Percentiles rank a stretch among this genome's conserved stretches.
Evolutionary conservation across 2,329 filamentous ascomycete genomes (phyloP).

Genomic region (Xylariaceae sp.): DNA sequence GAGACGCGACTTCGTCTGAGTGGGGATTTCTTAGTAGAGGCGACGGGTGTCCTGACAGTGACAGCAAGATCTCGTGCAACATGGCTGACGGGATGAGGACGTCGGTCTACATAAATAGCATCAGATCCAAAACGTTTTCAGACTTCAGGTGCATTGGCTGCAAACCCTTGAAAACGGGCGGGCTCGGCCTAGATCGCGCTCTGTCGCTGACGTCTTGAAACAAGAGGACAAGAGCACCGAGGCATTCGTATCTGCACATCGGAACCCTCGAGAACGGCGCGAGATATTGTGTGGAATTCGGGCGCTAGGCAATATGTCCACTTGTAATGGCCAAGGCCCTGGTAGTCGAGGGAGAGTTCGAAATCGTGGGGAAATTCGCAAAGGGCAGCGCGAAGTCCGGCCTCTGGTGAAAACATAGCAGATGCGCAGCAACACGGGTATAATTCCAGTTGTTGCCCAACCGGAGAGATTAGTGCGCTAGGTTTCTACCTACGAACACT

Average conservation of each 20-base stretch:
- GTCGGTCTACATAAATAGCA: slow-evolving; percentile 10
- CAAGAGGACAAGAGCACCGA: slow-evolving; percentile 49
- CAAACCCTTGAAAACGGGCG: slow-evolving; percentile 26
- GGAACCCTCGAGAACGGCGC: slow-evolving; percentile 1
- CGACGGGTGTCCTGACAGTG: slow-evolving; percentile 90
- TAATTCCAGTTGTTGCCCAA: too few species aligned
- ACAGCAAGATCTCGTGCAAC: slow-evolving; percentile 98
- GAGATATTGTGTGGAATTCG: too few species aligned
- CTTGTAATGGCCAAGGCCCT: too few species aligned
- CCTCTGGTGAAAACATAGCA: too few species aligned
- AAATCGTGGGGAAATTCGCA: too few species aligned
- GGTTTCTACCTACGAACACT: too few species aligned
- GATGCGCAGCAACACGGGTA: too few species aligned
- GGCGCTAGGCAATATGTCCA: too few species aligned
- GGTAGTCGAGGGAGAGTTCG: too few species aligned
- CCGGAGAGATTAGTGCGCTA: too few species aligned
- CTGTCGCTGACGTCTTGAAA: slow-evolving; percentile 43
- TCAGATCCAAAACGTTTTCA: slow-evolving; percentile 12
- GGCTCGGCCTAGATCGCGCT: slow-evolving; percentile 35
- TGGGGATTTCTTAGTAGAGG: slow-evolving; percentile 67
- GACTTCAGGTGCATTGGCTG: neutral
- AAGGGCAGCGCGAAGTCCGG: too few species aligned
- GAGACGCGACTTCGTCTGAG: slow-evolving; percentile 44
- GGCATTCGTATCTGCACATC: slow-evolving; percentile 56
- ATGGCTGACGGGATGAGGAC: slow-evolving; percentile 47